phyloP scores from a whole-genome alignment of 176 grass and related monocot genomes.

The Elymus sibiricus region DNA sequence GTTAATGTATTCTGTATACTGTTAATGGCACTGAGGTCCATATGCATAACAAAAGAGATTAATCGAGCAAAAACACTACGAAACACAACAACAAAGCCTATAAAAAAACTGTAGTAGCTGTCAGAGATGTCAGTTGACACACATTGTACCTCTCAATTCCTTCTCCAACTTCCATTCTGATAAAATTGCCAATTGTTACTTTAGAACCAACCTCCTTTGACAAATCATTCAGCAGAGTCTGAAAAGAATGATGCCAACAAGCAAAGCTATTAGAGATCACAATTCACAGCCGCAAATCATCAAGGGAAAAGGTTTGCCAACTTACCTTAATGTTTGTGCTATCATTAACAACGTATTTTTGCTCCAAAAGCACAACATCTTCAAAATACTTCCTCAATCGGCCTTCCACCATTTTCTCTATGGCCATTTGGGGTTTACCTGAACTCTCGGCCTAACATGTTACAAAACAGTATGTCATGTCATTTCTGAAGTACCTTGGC shows the following conservation, averaged over 20 bases:
- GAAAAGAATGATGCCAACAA: conserved; percentile 27
- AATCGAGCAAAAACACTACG: not conserved
- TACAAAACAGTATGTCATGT: conserved; percentile 16
- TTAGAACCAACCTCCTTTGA: conserved; percentile 84
- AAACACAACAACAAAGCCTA: not conserved
- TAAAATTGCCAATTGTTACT: conserved; percentile 76
- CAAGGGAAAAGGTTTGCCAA: not conserved
- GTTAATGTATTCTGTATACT: not conserved
- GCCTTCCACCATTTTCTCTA: conserved; percentile 99
- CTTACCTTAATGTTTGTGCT: conserved; percentile 69
- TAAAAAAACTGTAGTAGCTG: not conserved
- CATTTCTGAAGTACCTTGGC: not conserved
- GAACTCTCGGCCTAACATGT: conserved; percentile 77
- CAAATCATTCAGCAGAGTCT: conserved; percentile 75
- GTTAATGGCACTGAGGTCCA: not conserved
- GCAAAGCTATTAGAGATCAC: conserved; percentile 14
- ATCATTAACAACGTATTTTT: conserved; percentile 80
- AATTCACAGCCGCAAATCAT: conserved; percentile 15
- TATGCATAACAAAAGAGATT: not conserved
- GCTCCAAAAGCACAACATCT: conserved; percentile 92
- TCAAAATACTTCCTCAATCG: conserved; percentile 88
- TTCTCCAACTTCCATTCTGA: conserved; percentile 94
- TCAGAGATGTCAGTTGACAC: not conserved
- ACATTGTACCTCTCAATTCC: conserved; percentile 62
- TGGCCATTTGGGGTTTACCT: conserved; percentile 86